Conservation (phyloP, 2,329 filamentous ascomycete species). For the Colletotrichum horii region DNA sequence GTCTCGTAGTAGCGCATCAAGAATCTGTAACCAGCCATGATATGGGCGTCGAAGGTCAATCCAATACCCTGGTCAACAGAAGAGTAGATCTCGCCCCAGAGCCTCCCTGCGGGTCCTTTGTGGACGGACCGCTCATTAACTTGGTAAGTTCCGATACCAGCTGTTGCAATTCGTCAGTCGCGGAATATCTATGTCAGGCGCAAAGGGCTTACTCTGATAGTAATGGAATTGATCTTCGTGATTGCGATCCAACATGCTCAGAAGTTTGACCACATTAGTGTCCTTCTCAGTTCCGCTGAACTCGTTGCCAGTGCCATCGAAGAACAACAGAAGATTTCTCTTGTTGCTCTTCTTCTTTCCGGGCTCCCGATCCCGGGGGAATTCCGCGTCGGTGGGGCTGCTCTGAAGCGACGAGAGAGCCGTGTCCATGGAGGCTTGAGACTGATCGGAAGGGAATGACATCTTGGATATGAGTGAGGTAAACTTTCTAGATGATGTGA, state of each 20-base stretch:
- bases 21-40: slow-evolving; percentile 57
- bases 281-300: slow-evolving; percentile 51
- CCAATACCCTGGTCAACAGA: slow-evolving; percentile 44
- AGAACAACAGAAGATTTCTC: slow-evolving; percentile 51
- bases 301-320: slow-evolving; percentile 53
- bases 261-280: slow-evolving; percentile 59
- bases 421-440: not conserved
- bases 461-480: not conserved
- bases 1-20: slow-evolving; percentile 55
- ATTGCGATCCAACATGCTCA: slow-evolving; percentile 50
- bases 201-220: slow-evolving; percentile 44
- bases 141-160: slow-evolving; percentile 56
- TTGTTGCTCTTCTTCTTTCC: slow-evolving; percentile 31
- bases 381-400: not conserved
- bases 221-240: slow-evolving; percentile 50
- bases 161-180: slow-evolving; percentile 24
- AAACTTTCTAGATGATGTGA: not conserved
- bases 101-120: slow-evolving; percentile 26
- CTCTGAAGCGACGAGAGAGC: not conserved
- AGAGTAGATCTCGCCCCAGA: slow-evolving; percentile 32
- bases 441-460: not conserved
- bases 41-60: slow-evolving; percentile 54
- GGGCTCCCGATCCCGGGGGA: not conserved
- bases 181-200: too few species aligned
- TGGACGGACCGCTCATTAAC: slow-evolving; percentile 45